Evolutionary conservation across 2,329 filamentous ascomycete species (phyloP).

Genomic region (Diaporthe humulicola): DNA sequence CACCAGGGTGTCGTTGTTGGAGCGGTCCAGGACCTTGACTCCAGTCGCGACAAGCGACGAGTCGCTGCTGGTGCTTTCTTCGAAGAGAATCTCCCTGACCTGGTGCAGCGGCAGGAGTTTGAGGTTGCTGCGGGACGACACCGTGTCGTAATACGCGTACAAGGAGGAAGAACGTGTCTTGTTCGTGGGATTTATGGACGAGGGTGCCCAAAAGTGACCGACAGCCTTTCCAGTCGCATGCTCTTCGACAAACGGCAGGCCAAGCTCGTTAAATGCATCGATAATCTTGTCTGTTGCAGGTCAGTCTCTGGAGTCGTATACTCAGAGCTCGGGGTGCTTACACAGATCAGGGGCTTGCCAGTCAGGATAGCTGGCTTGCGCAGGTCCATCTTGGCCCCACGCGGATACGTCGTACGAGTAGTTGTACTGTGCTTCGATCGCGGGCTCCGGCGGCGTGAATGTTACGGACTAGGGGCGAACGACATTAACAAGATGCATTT

Average conservation of each 20-base stretch:
- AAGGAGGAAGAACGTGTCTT: conserved; percentile 11
- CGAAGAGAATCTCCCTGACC: conserved; percentile 1
- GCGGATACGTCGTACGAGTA: conserved; percentile 21
- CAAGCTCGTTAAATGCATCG: conserved; percentile 3
- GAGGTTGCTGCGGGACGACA: conserved; percentile 1
- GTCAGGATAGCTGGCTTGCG: conserved; percentile 14
- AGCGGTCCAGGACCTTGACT: not conserved
- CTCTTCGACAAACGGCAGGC: not conserved
- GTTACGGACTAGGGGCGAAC: not conserved
- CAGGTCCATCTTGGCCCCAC: conserved; percentile 9
- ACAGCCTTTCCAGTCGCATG: conserved; percentile 1
- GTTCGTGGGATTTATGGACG: conserved; percentile 1
- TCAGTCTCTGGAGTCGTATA: not conserved
- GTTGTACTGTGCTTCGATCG: not conserved
- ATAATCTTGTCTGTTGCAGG: conserved; percentile 2
- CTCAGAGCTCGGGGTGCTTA: not conserved
- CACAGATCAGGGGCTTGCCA: conserved; percentile 23
- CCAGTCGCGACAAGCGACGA: not conserved
- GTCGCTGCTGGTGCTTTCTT: conserved; percentile 1
- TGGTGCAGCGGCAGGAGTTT: conserved; percentile 3
- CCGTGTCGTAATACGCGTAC: conserved; percentile 15
- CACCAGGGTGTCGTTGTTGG: not conserved
- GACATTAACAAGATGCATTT: not conserved
- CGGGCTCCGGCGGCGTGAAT: not conserved
- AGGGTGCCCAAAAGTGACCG: conserved; percentile 2